Evolutionary conservation across 305 asterid species (phyloP).

Genomic region (Fraxinus ornus): DNA sequence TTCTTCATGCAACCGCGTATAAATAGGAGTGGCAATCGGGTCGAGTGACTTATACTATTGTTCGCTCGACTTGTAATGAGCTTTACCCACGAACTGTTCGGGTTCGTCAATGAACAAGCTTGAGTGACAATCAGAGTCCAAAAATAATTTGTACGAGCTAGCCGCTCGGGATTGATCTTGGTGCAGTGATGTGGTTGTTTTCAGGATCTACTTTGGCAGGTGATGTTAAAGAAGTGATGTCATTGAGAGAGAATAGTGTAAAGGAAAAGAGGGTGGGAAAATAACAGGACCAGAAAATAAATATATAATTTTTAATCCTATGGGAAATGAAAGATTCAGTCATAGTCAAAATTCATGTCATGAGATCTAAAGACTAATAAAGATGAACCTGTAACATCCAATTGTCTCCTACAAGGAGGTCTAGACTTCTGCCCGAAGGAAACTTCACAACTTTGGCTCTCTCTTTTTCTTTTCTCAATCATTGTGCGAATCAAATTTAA

Average conservation of each 20-base stretch:
- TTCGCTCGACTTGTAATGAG: no score
- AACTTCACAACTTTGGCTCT: conserved; percentile 41
- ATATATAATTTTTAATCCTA: no score
- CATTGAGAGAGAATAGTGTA: conserved; percentile 50
- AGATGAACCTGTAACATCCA: conserved; percentile 62
- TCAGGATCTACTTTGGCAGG: conserved; percentile 51
- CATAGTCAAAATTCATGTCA: conserved; percentile 43
- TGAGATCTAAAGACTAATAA: conserved; percentile 25
- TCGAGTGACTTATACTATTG: no score
- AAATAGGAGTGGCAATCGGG: no score
- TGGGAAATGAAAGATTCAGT: conserved; percentile 8
- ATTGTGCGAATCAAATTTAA: background rate
- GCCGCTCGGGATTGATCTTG: conserved; percentile 35
- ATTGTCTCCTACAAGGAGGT: conserved; percentile 84
- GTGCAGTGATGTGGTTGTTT: conserved; percentile 30
- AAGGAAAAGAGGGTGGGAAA: conserved; percentile 50
- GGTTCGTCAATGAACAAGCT: no score
- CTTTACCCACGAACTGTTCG: no score
- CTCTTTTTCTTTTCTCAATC: conserved; percentile 43
- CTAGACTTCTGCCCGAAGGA: conserved; percentile 74
- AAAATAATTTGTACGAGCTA: no score
- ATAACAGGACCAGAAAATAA: conserved; percentile 13
- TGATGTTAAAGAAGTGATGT: conserved; percentile 42
- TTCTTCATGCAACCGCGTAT: no score
- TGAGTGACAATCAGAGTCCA: background rate